phyloP scores from a whole-genome alignment of 2,329 filamentous ascomycete species.

The Ophiostoma populinum region DNA sequence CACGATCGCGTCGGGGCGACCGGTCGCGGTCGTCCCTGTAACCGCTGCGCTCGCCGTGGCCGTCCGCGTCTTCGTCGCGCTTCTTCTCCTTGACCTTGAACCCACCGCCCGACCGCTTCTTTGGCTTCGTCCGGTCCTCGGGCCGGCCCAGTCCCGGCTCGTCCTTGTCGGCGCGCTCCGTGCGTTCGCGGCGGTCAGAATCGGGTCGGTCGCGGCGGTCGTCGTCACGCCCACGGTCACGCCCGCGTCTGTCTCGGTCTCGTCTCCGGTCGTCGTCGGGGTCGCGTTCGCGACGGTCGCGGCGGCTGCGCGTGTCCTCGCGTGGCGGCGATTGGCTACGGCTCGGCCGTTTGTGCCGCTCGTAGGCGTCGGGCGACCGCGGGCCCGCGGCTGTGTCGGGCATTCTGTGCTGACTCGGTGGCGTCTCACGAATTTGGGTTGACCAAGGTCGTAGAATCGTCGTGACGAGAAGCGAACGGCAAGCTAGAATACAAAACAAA shows the following conservation, averaged over 20 bases:
- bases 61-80: constrained; percentile 24
- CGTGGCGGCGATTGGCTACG: constrained; percentile 6
- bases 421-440: background rate
- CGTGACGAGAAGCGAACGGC: too few relatives aligned
- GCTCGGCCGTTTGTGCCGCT: constrained; percentile 1
- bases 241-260: constrained; percentile 9
- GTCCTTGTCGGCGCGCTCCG: constrained; percentile 8
- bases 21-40: constrained; percentile 23
- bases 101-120: constrained; percentile 21
- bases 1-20: constrained; percentile 19
- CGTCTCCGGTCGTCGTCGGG: constrained; percentile 10
- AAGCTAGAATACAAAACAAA: too few relatives aligned
- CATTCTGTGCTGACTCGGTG: background rate
- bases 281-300: constrained; percentile 4
- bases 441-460: too few relatives aligned
- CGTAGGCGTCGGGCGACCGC: constrained; percentile 1
- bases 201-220: constrained; percentile 5
- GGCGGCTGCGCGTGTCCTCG: background rate
- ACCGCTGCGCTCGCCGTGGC: constrained; percentile 18
- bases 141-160: constrained; percentile 16
- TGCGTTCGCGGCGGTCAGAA: background rate
- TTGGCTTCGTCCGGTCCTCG: constrained; percentile 13
- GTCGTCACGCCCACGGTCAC: background rate
- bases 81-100: constrained; percentile 44
- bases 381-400: constrained; percentile 2